Base-by-base conservation (phyloP, 176 grass and related monocot genomes). In the Melocanna baccifera region DNA sequence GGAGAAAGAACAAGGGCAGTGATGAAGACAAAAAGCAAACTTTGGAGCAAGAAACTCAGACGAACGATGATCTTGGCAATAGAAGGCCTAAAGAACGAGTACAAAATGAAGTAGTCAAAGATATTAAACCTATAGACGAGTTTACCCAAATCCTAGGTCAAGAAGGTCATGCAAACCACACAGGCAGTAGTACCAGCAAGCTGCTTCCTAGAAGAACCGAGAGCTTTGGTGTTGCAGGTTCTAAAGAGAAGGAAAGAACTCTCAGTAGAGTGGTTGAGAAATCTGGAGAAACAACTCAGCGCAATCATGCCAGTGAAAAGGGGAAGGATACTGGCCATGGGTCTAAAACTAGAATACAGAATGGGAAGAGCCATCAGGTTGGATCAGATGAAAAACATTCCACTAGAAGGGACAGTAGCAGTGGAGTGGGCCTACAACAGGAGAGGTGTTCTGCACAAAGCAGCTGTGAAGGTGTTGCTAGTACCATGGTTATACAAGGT, bases 111-210 rank as follows among this genome's bases (percentile, higher is more conserved):
- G 80, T 63, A 14, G 43, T 42, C 48, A 78, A 94, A 73, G 19
- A 88, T 86, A 83, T 51, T 72, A 89, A 81, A 73, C 87, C 74
- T 57, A n/a, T 19, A 34, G 57, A 78, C 75, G 80, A 87, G 64
- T 76, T 41, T 74, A 75, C 45, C 78, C 76, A 15, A 70, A 32
- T 29, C 58, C 30, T 59, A 39, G 57, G 62, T 69, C 70, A 81
- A 52, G 85, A 82, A 78, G 83, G 28, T 70, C 65, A 88, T 62
- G 65, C 84, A 87, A 69, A 50, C 36, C 43, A 50, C 30, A 82
- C 67, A 42, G n/a, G 57, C 30, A 58, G 71, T 25, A 69, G 64
- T 69, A 77, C 62, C 40, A 32, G 22, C 39, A 66, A 75, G 29
- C 81, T 80, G 66, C 71, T 87, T 63, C 71, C 46, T 69, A 69